These are phyloP conservation scores for Aphanoascus verrucosus DNA, from an alignment of 2,329 filamentous ascomycete genomes.

Conservation along the genomic window DNA sequence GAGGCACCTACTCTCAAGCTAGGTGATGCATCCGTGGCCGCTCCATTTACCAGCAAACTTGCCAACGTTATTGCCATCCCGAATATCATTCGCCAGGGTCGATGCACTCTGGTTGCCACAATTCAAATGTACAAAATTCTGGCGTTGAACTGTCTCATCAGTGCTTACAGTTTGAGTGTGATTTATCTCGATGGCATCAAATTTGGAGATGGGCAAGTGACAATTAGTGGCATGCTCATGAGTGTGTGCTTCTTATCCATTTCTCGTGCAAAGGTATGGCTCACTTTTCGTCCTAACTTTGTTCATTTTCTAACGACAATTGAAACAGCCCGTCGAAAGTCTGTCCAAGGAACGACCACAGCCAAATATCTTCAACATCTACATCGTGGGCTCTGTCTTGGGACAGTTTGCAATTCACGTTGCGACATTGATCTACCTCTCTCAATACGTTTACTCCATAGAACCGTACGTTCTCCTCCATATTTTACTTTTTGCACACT, in stretches of 20 bases:
- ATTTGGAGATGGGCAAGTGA: constrained; percentile 96
- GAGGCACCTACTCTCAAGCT: constrained; percentile 95
- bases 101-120: constrained; percentile 92
- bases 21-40: constrained; percentile 91
- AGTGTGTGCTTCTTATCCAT: constrained; percentile 98
- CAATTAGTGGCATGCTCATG: constrained; percentile 99
- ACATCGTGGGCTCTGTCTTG: constrained; percentile 95
- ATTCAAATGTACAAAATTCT: constrained; percentile 99
- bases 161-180: constrained; percentile 91
- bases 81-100: constrained; percentile 95
- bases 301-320: constrained; percentile 7
- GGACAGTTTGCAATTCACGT: constrained; percentile 97
- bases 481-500: neutral
- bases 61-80: constrained; percentile 94
- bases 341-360: constrained; percentile 95
- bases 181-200: constrained; percentile 98
- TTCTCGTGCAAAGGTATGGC: constrained; percentile 70
- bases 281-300: constrained; percentile 12
- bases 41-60: constrained; percentile 94
- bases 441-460: constrained; percentile 72
- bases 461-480: constrained; percentile 57
- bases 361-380: constrained; percentile 97
- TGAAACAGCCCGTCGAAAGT: constrained; percentile 65
- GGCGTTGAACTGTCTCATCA: constrained; percentile 93
- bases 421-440: constrained; percentile 84